Evolutionary conservation across 2,329 filamentous ascomycete genomes (phyloP).

Genomic region (Aspergillus luchuensis): DNA sequence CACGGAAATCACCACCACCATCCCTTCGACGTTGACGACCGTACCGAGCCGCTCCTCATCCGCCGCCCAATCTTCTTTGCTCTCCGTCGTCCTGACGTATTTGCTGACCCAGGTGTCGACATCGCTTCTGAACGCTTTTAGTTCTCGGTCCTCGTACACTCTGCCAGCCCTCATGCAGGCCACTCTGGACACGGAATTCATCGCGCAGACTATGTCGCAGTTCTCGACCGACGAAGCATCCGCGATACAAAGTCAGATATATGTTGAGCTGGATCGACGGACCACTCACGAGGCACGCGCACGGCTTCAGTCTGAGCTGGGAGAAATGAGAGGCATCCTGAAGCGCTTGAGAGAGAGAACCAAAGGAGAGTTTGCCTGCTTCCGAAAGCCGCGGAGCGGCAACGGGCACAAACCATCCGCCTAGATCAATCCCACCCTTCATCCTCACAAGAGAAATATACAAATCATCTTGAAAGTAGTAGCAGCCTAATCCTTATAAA

Average conservation of each 20-base stretch:
- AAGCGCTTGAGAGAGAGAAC: constrained; percentile 81
- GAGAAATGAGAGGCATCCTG: constrained; percentile 82
- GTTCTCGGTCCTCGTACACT: constrained; percentile 66
- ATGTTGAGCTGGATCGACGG: constrained; percentile 82
- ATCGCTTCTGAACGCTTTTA: constrained; percentile 81
- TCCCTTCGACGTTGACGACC: constrained; percentile 67
- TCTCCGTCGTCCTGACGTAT: constrained; percentile 78
- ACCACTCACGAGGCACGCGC: constrained; percentile 85
- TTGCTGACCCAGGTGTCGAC: constrained; percentile 79
- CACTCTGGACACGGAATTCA: constrained; percentile 94
- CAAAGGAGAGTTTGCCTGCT: constrained; percentile 85
- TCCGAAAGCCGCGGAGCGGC: constrained; percentile 62
- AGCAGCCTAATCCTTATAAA: not conserved
- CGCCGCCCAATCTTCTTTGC: constrained; percentile 65
- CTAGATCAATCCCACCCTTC: constrained; percentile 12
- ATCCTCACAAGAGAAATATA: not conserved
- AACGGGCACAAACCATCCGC: constrained; percentile 25
- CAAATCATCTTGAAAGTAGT: not conserved
- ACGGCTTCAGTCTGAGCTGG: constrained; percentile 79
- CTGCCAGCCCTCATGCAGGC: constrained; percentile 91
- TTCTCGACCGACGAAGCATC: constrained; percentile 84
- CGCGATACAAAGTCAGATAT: constrained; percentile 84
- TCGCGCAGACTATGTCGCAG: constrained; percentile 86
- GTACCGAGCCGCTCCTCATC: constrained; percentile 73
- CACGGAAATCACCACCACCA: constrained; percentile 81